Base-by-base conservation (phyloP, 1,284 basidiomycete species). In the Fomitopsis pinicola region DNA sequence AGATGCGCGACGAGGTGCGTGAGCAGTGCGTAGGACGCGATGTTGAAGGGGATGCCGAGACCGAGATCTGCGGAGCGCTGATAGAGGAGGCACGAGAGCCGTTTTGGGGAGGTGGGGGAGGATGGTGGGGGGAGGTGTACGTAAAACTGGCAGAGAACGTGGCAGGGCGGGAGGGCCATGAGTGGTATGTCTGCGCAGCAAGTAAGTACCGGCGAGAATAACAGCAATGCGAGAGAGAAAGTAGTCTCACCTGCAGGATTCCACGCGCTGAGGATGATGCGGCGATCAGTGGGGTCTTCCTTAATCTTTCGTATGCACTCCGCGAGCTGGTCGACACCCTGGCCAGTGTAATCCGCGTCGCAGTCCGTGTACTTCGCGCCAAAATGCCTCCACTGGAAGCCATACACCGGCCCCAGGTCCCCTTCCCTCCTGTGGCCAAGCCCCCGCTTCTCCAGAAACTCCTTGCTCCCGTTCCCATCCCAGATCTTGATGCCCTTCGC, bases 131-230 rank as follows among this genome's bases (percentile, higher is more conserved):
- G 89, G 36, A 96, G 86, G 68, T 94, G 91, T 42, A 99, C 97
- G 79, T 94, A 98, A 83, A 99, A 99, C 73, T 99, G 97, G 77
- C 95, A 97, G 74, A 99, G 90, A 86, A 98, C 92, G 77, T 99
- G 97, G 75, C 97, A 99, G 0, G 97, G 97, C 0, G 97, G 97
- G 0, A 99, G 86, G 0, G 97, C 97, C 97, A 99, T 99, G 52
- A 86, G 80, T 0, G 86, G 83, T 35, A 99, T 90, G 76, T 97
- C 97, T 96, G 50, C 17, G 56, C 9, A 14, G 4, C 17, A 44
- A 19, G 6, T 28, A 36, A 38, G 19, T 33, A 44, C 57, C 8
- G 28, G 42, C 62, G 17, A 2, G 15, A 40, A 19, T 53, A 7
- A 7, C 0, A 4, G 0, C 22, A 30, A 10, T 17, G 17, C 5